Conservation (phyloP, 768 basidiomycete species). For the Suillus fuscotomentosus region DNA sequence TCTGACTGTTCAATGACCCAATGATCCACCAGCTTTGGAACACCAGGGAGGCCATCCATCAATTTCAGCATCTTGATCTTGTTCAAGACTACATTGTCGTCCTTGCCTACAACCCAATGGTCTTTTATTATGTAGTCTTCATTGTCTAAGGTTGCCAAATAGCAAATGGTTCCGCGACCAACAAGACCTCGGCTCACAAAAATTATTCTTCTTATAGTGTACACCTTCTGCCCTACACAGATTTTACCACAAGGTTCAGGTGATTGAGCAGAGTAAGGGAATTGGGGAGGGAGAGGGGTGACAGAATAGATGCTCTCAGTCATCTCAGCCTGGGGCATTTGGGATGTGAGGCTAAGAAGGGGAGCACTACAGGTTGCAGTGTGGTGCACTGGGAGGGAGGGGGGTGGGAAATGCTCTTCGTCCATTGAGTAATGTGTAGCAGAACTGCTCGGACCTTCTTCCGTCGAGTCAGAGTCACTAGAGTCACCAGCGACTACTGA, state of each 20-base stretch:
- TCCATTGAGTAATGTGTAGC: background rate
- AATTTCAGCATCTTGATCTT: background rate
- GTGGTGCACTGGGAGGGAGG: background rate
- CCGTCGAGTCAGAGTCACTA: background rate
- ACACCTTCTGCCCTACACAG: background rate
- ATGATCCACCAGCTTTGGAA: background rate
- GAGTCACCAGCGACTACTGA: no score
- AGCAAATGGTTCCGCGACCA: background rate
- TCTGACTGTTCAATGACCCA: background rate
- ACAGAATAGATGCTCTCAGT: background rate
- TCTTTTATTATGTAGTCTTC: background rate
- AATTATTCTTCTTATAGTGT: background rate
- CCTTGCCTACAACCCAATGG: background rate
- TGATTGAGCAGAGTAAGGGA: background rate
- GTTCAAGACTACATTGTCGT: background rate
- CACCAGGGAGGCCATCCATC: background rate
- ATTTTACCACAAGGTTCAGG: background rate
- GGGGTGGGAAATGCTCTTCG: background rate
- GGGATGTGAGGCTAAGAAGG: background rate
- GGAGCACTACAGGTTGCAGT: background rate
- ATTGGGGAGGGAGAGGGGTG: background rate
- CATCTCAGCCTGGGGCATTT: background rate
- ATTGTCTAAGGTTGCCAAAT: background rate
- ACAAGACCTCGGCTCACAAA: background rate
- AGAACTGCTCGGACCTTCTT: no score